Evolutionary conservation across 2,329 filamentous ascomycete species (phyloP), one percentile per base, ranked within the genome.

Genomic region (Dendryphion nanum): DNA sequence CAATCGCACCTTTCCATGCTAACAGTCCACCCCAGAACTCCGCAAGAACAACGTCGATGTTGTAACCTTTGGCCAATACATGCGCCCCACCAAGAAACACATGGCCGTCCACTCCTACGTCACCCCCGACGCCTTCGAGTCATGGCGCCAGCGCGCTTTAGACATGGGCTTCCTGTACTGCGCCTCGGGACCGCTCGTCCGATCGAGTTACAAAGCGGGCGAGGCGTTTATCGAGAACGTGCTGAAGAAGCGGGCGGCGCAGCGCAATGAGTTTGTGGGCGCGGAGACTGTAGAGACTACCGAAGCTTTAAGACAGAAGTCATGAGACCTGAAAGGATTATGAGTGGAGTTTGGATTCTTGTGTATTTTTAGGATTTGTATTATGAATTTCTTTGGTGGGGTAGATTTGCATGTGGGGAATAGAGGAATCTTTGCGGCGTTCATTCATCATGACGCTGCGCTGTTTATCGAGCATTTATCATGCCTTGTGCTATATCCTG

Each of bases 151-250:
- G 70, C 81, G 89, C 35, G 91, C 93, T 26, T 75, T 97, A 31
- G 89, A 96, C 46, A 81, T 97, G 82, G 93, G 93, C 33, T 98
- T 98, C 76, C 69, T 98, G 52, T 98, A 97, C 72, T 95, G 89
- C 64, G 93, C 93, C 12, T 93, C 86, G 41, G 93, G 93, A 0
- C 93, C 93, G 2, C 73, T 98, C 33, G 91, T 98, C 17, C 80
- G 93, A 43, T 95, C 89, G 51, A 94, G 87, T 32, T 98, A 98
- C 73, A 98, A 98, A 75, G 93, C 93, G 2, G 93, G 93, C 24
- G 93, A 98, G 73, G 89, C 89, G 1, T 98, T 98, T 63, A 98
- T 98, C 53, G 93, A 98, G 76, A 98, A 98, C 56, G 91, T 98
- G 15, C 72, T 98, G 43, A 86, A 88, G 69, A 95, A 95, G 79